These are phyloP conservation scores for Arxiozyma bovina DNA, from an alignment of 1,139 yeast genomes.

Conservation along the genomic window DNA sequence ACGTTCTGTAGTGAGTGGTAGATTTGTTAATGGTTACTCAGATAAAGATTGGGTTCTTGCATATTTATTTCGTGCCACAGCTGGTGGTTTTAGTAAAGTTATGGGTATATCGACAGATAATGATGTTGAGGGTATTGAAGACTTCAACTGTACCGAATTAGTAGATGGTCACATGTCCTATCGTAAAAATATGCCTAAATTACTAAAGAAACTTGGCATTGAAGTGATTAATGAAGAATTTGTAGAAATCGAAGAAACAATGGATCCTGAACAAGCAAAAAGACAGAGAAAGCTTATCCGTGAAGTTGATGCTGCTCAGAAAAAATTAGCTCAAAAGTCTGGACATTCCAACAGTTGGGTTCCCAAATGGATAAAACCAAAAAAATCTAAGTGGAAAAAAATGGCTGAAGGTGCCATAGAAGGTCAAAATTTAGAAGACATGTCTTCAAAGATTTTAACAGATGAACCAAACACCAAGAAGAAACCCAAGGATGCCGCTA, in stretches of 20 bases:
- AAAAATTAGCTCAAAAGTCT: constrained; percentile 43
- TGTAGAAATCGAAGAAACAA: constrained; percentile 83
- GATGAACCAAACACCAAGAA: constrained; percentile 10
- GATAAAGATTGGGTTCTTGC: constrained; percentile 95
- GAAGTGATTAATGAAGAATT: constrained; percentile 84
- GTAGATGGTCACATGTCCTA: constrained; percentile 97
- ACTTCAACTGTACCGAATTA: constrained; percentile 73
- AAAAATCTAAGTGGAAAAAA: constrained; percentile 48
- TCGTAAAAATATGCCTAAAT: constrained; percentile 82
- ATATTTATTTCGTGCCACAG: constrained; percentile 86
- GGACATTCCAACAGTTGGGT: constrained; percentile 37
- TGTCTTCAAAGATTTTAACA: constrained; percentile 8
- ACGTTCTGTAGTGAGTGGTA: constrained; percentile 81
- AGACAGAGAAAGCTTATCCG: constrained; percentile 68
- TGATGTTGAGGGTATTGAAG: constrained; percentile 58
- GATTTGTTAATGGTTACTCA: constrained; percentile 83
- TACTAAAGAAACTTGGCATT: constrained; percentile 63
- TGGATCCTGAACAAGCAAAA: constrained; percentile 81
- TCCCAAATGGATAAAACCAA: constrained; percentile 65
- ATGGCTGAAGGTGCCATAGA: constrained; percentile 63
- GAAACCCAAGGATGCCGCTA: constrained; percentile 18
- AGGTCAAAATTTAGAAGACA: constrained; percentile 13
- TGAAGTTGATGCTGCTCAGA: constrained; percentile 81
- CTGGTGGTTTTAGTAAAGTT: constrained; percentile 85
- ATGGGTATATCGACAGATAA: constrained; percentile 82